Base-by-base conservation (phyloP, 345 rosid genomes). In the Euclidium syriacum region DNA sequence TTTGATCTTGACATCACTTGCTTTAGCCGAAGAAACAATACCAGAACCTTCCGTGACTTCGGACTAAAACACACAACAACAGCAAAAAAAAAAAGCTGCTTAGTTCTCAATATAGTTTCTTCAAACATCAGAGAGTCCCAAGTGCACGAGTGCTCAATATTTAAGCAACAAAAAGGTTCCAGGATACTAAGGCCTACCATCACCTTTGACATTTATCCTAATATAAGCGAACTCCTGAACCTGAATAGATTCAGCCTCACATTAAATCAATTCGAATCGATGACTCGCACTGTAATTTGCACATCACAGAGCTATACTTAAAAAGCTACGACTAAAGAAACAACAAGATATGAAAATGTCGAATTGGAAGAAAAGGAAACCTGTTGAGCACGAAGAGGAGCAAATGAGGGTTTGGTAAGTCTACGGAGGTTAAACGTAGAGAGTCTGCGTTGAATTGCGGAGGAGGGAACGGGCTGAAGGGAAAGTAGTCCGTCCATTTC, bases 341-440 rank as follows among this genome's bases (percentile, higher is more conserved):
- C 11, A 41, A 52, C 58, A 48, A 17, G 3, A 18, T n/a, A 20
- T 10, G 42, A 23, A 49, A 46, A 46, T 33, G 40, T 10, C 5
- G 64, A 67, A 56, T 2, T 46, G 52, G 47, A 53, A 19, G 17
- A 41, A 16, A 20, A 47, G 10, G 5, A 22, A 36, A 77, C 91
- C 84, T 79, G 74, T 36, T 81, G 84, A 71, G 85, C 86, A 52
- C 77, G 83, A 56, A 81, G 61, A 49, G 76, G 72, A 25, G 74
- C 15, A 38, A 72, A 51, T 49, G 70, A 62, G 48, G 67, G 9
- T 41, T 42, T 66, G 51, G 18, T 57, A 10, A 44, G 68, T 41
- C 63, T 58, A 16, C 33, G 66, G 4, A 38, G 44, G 62, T 64
- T 62, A 73, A 73, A 42, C 10, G 59, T 6, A 14, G 76, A 72